A percentile compares a stretch with the other conserved stretches of the same genome.
Evolutionary conservation across 805 yeast species (phyloP).

Genomic region (Maudiozyma bulderi): DNA sequence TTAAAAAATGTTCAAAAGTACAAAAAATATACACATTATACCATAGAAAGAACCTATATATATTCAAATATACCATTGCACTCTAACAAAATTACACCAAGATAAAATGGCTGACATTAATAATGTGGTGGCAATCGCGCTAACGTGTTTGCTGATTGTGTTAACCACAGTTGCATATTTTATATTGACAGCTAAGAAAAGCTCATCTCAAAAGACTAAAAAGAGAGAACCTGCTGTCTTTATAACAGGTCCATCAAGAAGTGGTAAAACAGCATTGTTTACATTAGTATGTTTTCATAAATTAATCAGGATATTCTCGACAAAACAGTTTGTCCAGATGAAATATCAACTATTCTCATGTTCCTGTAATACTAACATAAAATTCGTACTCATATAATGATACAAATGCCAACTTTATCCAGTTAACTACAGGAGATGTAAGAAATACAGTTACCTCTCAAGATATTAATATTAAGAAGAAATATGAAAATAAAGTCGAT

Average conservation of each 20-base stretch:
- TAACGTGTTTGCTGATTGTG: neutral
- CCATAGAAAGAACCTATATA: too few relatives aligned
- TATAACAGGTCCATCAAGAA: conserved; percentile 52
- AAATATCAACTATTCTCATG: neutral
- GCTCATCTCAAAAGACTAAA: neutral
- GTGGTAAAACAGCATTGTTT: conserved; percentile 60
- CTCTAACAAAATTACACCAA: neutral
- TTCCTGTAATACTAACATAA: neutral
- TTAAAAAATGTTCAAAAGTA: too few relatives aligned
- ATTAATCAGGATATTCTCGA: neutral
- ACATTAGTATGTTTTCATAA: conserved; percentile 3
- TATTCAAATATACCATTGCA: neutral
- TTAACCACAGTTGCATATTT: neutral
- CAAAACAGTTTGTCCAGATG: neutral
- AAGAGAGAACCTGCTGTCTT: conserved; percentile 42
- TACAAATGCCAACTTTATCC: conserved; percentile 5
- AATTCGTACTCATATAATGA: neutral
- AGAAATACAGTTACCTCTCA: conserved; percentile 42
- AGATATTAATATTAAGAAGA: conserved; percentile 34
- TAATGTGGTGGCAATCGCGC: neutral
- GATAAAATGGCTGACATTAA: neutral
- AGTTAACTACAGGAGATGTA: conserved; percentile 22
- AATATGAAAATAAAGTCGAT: conserved; percentile 33
- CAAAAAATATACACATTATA: too few relatives aligned
- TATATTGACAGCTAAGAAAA: neutral